A percentile compares a stretch with the other conserved stretches of the same genome.
Evolutionary conservation across 495 filamentous ascomycete species (phyloP).

Genomic region (Thozetella sp.): DNA sequence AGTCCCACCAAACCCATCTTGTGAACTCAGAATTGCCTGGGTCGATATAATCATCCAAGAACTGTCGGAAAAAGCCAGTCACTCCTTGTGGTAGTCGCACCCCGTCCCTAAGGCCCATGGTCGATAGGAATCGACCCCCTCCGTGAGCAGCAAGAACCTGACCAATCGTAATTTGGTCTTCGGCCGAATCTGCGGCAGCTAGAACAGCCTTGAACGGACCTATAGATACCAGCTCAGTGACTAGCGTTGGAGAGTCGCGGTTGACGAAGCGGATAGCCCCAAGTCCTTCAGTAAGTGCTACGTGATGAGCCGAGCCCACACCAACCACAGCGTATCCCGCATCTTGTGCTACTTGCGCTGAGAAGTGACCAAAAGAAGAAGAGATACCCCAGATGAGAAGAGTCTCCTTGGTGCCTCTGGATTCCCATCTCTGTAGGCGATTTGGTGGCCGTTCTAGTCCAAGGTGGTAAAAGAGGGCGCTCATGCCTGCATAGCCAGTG

Average conservation of each 20-base stretch:
- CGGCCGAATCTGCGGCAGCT: conserved; percentile 13
- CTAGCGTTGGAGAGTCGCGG: conserved; percentile 11
- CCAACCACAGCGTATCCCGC: conserved; percentile 15
- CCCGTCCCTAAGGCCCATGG: conserved; percentile 13
- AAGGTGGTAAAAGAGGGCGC: conserved; percentile 15
- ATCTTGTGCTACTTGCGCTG: conserved; percentile 16
- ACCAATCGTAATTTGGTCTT: conserved; percentile 12
- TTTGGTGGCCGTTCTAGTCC: conserved; percentile 5
- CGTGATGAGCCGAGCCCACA: conserved; percentile 1
- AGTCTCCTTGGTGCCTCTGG: conserved; percentile 4
- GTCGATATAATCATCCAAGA: conserved; percentile 16
- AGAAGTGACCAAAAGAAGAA: conserved; percentile 16
- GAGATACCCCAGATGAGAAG: conserved; percentile 24
- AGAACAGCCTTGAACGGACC: conserved; percentile 16
- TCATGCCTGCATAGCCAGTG: conserved; percentile 10
- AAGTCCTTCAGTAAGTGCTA: neutral
- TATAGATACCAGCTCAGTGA: conserved; percentile 1
- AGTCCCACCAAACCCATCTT: conserved; percentile 17
- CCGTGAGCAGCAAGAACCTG: conserved; percentile 11
- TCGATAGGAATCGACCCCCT: conserved; percentile 12
- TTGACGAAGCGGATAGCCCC: conserved; percentile 6
- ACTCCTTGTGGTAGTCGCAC: conserved; percentile 12
- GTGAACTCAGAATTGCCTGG: conserved; percentile 10
- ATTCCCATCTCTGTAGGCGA: conserved; percentile 2
- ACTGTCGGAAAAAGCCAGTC: conserved; percentile 10